Evolutionary conservation across 129 eudicot genomes (phyloP).

Genomic region (Centrapalus pauciflorus): DNA sequence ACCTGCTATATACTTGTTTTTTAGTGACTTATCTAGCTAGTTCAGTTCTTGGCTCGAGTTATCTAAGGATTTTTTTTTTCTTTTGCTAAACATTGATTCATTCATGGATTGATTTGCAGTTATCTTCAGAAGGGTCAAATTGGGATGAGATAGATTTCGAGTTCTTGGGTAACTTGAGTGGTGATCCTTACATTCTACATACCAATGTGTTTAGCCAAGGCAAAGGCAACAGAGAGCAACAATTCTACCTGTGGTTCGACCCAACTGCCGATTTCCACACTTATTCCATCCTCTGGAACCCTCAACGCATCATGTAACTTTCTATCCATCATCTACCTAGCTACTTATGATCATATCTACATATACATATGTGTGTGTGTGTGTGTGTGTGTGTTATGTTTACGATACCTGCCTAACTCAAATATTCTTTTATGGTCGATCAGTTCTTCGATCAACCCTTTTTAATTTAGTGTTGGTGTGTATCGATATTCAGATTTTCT

Average conservation of each 20-base stretch:
- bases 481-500: slow-evolving; percentile 32
- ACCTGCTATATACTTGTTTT: neutral
- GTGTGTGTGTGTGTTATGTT: too few species aligned
- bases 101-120: slow-evolving; percentile 29
- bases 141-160: slow-evolving; percentile 69
- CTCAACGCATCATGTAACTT: slow-evolving; percentile 52
- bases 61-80: too few species aligned
- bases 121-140: slow-evolving; percentile 53
- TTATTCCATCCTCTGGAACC: slow-evolving; percentile 64
- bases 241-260: slow-evolving; percentile 59
- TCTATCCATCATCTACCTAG: neutral
- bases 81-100: neutral
- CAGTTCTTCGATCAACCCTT: too few species aligned
- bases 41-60: too few species aligned
- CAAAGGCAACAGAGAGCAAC: slow-evolving; percentile 64
- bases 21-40: neutral
- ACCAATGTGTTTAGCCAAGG: slow-evolving; percentile 51
- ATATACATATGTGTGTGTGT: too few species aligned
- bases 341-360: too few species aligned
- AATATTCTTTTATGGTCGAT: too few species aligned
- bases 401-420: too few species aligned
- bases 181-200: slow-evolving; percentile 31
- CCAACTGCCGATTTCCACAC: slow-evolving; percentile 73
- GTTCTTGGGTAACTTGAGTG: slow-evolving; percentile 35
- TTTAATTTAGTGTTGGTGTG: neutral